Evolutionary conservation across 2,329 filamentous ascomycete species (phyloP).

Genomic region (Rhynchosporium graminicola): DNA sequence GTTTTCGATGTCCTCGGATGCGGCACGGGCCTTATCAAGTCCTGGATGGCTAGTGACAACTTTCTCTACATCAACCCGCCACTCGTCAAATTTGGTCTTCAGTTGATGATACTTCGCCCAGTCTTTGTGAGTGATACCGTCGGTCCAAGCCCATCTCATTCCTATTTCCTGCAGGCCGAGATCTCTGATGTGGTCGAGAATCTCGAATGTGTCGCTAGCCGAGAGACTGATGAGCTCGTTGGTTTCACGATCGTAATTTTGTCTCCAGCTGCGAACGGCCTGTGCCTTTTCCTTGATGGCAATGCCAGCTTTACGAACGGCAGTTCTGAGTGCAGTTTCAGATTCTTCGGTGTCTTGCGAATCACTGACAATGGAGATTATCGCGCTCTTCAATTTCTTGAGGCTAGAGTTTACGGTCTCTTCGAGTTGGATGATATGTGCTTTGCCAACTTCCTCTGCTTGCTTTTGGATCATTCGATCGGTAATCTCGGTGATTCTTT

Average conservation of each 20-base stretch:
- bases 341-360: slow-evolving; percentile 53
- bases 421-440: slow-evolving; percentile 68
- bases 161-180: slow-evolving; percentile 72
- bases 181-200: slow-evolving; percentile 68
- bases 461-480: slow-evolving; percentile 65
- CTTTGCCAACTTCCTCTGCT: slow-evolving; percentile 64
- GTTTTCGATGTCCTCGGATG: slow-evolving; percentile 70
- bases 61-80: slow-evolving; percentile 78
- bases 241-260: slow-evolving; percentile 59
- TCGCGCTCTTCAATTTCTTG: slow-evolving; percentile 64
- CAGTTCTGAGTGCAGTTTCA: slow-evolving; percentile 52
- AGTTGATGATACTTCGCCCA: slow-evolving; percentile 94
- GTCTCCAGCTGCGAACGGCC: slow-evolving; percentile 63
- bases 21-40: slow-evolving; percentile 66
- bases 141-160: slow-evolving; percentile 87
- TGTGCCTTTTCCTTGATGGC: slow-evolving; percentile 65
- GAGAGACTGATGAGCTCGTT: slow-evolving; percentile 57
- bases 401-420: slow-evolving; percentile 66
- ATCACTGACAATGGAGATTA: slow-evolving; percentile 63
- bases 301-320: slow-evolving; percentile 59
- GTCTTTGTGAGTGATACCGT: slow-evolving; percentile 93
- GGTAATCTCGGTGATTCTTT: slow-evolving; percentile 70
- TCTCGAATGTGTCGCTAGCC: slow-evolving; percentile 64
- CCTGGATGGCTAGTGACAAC: slow-evolving; percentile 74
- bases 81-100: slow-evolving; percentile 78